These are phyloP conservation scores for Corymbia maculata DNA, from an alignment of 345 rosid genomes.

Conservation along the genomic window DNA sequence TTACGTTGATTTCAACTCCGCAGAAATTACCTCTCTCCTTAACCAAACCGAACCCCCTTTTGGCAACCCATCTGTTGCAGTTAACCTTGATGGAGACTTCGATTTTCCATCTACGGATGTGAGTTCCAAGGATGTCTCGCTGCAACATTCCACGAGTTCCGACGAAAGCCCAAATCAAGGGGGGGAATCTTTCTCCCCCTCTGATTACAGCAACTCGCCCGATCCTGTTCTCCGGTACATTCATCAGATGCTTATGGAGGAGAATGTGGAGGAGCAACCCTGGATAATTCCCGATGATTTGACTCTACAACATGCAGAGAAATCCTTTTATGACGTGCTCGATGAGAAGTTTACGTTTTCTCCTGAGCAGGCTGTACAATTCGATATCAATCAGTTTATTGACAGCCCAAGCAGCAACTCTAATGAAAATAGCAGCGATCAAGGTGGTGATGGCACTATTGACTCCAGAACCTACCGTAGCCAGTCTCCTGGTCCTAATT, in stretches of 20 bases:
- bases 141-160: not conserved
- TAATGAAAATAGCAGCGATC: constrained; percentile 14
- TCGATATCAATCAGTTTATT: not conserved
- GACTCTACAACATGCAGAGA: constrained; percentile 55
- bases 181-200: constrained; percentile 8
- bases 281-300: constrained; percentile 34
- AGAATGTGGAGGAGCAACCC: constrained; percentile 46
- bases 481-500: constrained; percentile 9
- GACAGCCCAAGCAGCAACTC: constrained; percentile 2
- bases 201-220: constrained; percentile 33
- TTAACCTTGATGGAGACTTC: not conserved
- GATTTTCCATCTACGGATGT: not conserved
- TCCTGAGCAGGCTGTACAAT: not conserved
- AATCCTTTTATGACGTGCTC: constrained; percentile 45
- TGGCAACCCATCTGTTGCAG: not conserved
- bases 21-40: not conserved
- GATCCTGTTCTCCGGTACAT: constrained; percentile 52
- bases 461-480: not conserved
- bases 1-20: not conserved
- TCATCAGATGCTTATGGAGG: constrained; percentile 66
- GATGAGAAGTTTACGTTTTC: constrained; percentile 28
- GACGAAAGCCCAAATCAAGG: not conserved
- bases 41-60: not conserved
- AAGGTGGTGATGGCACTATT: not conserved
- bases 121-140: not conserved